A percentile compares a stretch with the other conserved stretches of the same genome.
phyloP scores from a whole-genome alignment of 441 rosid genomes.

The Jatropha multifida region DNA sequence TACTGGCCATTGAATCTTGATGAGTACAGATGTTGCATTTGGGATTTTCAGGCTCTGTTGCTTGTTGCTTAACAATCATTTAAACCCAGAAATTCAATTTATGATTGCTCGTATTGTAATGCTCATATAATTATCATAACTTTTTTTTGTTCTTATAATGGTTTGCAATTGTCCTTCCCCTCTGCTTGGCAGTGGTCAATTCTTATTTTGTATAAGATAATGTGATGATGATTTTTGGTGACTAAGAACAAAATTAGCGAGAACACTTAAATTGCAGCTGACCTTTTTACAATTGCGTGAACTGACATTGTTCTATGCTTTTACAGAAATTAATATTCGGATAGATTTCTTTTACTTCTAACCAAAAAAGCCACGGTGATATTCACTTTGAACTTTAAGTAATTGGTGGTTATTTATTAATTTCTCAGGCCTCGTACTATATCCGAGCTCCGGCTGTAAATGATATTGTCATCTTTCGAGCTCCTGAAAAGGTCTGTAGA shows the following conservation, averaged over 20 bases:
- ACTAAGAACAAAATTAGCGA: neutral
- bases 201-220: too few species aligned
- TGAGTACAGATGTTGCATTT: neutral
- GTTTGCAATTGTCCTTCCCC: too few species aligned
- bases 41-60: neutral
- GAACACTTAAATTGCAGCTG: neutral
- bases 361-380: neutral
- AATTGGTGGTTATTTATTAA: constrained; percentile 4
- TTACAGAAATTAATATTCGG: neutral
- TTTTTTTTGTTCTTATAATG: neutral
- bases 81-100: too few species aligned
- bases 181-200: too few species aligned
- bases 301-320: neutral
- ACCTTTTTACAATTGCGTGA: neutral
- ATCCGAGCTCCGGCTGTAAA: constrained; percentile 81
- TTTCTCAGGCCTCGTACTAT: constrained; percentile 65
- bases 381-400: constrained; percentile 13
- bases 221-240: too few species aligned
- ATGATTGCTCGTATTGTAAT: too few species aligned
- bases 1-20: neutral
- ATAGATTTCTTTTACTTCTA: neutral
- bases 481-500: constrained; percentile 50
- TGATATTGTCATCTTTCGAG: constrained; percentile 81
- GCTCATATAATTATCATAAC: neutral
- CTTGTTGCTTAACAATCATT: too few species aligned